A percentile compares a stretch with the other conserved stretches of the same genome.
Conservation (phyloP, 495 filamentous ascomycete genomes). For the Clavariopsis aquatica region DNA sequence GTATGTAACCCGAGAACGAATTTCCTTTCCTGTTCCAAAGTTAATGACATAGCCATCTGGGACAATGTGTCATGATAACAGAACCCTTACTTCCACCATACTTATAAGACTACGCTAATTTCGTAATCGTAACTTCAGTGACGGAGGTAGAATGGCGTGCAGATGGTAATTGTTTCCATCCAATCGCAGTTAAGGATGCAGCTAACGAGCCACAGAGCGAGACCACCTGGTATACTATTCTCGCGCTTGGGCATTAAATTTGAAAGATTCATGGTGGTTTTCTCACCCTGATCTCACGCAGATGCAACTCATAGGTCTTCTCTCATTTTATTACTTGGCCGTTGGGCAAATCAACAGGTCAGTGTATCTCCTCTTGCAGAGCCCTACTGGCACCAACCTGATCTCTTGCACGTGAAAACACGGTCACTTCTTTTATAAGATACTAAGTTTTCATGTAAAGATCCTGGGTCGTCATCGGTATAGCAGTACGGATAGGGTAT, state of each 20-base stretch:
- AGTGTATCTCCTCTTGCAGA: conserved; percentile 13
- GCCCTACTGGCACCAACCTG: background rate
- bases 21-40: too few species aligned
- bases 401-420: background rate
- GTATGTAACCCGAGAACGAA: too few species aligned
- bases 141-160: conserved; percentile 48
- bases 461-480: conserved; percentile 62
- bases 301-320: conserved; percentile 59
- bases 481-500: conserved; percentile 59
- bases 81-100: too few species aligned
- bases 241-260: conserved; percentile 54
- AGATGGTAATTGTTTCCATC: conserved; percentile 1
- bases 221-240: conserved; percentile 60
- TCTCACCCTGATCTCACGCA: conserved; percentile 50
- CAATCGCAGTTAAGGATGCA: background rate
- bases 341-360: conserved; percentile 64
- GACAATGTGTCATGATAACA: too few species aligned
- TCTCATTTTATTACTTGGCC: conserved; percentile 60
- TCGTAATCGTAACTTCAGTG: conserved; percentile 26
- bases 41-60: too few species aligned
- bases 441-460: conserved; percentile 43
- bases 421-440: background rate
- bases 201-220: conserved; percentile 44
- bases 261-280: conserved; percentile 37
- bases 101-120: too few species aligned